Evolutionary conservation across 176 grass and related monocot genomes (phyloP).

Genomic region (Thinopyrum elongatum): DNA sequence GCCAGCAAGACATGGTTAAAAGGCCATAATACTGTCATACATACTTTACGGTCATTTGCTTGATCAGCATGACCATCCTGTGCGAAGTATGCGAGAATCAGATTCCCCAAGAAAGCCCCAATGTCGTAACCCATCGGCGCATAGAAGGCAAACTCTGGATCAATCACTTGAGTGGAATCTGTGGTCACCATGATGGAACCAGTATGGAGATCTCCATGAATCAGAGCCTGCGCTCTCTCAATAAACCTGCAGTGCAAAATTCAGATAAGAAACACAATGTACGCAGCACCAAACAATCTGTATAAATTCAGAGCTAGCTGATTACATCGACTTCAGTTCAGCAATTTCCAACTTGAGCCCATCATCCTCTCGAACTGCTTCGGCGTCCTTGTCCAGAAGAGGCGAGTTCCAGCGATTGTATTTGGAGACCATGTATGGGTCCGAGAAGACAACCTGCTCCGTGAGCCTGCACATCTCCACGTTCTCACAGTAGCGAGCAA

Average conservation of each 20-base stretch:
- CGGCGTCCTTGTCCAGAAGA: conserved; percentile 72
- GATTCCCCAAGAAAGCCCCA: conserved; percentile 93
- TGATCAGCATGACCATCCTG: conserved; percentile 88
- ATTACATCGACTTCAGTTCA: conserved; percentile 76
- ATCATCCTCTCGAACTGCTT: conserved; percentile 60
- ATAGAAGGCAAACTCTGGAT: conserved; percentile 93
- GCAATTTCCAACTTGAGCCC: conserved; percentile 69
- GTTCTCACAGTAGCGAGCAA: conserved; percentile 84
- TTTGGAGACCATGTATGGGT: conserved; percentile 74
- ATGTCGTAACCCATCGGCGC: conserved; percentile 93
- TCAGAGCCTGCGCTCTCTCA: conserved; percentile 90
- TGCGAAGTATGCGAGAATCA: conserved; percentile 86
- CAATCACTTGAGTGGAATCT: conserved; percentile 89
- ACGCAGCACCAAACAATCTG: background rate
- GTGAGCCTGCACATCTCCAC: conserved; percentile 88
- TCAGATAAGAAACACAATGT: background rate
- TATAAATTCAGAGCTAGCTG: background rate
- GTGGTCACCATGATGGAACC: conserved; percentile 87
- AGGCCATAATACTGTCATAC: background rate
- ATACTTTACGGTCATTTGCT: conserved; percentile 72
- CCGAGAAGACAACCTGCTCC: conserved; percentile 88
- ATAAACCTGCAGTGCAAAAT: conserved; percentile 62
- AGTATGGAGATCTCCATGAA: conserved; percentile 96
- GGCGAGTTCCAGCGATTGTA: conserved; percentile 81
- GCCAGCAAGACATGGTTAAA: background rate